Evolutionary conservation across 164 flowering plant species (phyloP).

Genomic region (Piper longum): DNA sequence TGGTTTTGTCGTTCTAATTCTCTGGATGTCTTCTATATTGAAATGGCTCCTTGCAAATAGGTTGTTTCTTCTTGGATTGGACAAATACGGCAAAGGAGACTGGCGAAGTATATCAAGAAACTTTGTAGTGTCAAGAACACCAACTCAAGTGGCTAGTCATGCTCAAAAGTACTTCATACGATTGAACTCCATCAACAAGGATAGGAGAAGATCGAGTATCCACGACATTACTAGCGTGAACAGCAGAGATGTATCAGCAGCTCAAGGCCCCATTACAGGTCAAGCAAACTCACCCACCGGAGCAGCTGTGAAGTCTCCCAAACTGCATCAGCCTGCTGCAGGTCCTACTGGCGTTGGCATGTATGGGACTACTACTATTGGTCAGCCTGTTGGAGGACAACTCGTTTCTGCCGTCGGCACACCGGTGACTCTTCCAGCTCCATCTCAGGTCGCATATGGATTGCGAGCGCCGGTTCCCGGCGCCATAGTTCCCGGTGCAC

Average conservation of each 20-base stretch:
- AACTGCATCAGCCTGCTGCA: constrained; percentile 28
- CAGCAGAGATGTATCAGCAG: constrained; percentile 39
- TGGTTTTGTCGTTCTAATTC: no score
- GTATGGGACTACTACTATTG: constrained; percentile 59
- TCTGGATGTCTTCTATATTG: no score
- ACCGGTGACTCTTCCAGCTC: constrained; percentile 62
- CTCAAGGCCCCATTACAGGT: constrained; percentile 81
- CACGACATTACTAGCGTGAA: constrained; percentile 80
- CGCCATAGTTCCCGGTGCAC: constrained; percentile 60
- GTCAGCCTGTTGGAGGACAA: constrained; percentile 76
- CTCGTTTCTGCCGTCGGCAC: constrained; percentile 80
- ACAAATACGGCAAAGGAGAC: constrained; percentile 90
- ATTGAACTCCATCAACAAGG: constrained; percentile 85
- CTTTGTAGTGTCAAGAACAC: constrained; percentile 83
- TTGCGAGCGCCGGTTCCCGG: constrained; percentile 57
- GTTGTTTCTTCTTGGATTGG: constrained; percentile 84
- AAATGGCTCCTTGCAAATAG: constrained; percentile 18
- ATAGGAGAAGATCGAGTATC: constrained; percentile 82
- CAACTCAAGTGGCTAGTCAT: constrained; percentile 93
- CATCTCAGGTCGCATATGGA: constrained; percentile 68
- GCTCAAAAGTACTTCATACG: constrained; percentile 93
- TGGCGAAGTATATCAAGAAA: constrained; percentile 93
- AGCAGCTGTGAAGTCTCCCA: constrained; percentile 36
- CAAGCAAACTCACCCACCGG: constrained; percentile 38
- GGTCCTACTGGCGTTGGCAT: constrained; percentile 35